Percentiles rank a stretch among this genome's conserved stretches.
phyloP scores from a whole-genome alignment of 2,329 filamentous ascomycete genomes.

The Lasiodiplodia sp. region DNA sequence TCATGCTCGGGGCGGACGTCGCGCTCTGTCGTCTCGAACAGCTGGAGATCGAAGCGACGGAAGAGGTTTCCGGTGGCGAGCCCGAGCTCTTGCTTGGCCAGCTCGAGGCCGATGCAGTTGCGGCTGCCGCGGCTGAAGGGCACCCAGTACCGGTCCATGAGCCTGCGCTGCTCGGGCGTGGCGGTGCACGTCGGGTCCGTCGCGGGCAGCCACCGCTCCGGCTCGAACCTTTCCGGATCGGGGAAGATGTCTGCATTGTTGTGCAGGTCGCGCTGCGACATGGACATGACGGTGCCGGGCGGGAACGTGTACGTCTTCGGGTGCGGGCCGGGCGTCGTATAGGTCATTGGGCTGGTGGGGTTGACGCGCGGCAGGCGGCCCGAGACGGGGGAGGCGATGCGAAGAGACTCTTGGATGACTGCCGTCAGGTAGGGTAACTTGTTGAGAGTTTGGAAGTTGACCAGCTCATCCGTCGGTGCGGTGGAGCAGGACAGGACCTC shows the following conservation, averaged over 20 bases:
- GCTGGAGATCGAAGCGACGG: constrained; percentile 23
- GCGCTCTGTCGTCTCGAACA: constrained; percentile 31
- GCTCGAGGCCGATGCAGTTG: constrained; percentile 33
- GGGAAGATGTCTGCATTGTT: constrained; percentile 33
- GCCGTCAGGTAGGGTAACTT: constrained; percentile 34
- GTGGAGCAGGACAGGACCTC: constrained; percentile 41
- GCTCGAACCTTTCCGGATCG: constrained; percentile 32
- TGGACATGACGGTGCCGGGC: constrained; percentile 32
- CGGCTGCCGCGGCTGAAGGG: constrained; percentile 34
- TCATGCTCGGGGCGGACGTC: constrained; percentile 32
- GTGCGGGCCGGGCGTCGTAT: constrained; percentile 21
- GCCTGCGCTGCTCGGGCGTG: constrained; percentile 4
- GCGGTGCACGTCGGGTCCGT: constrained; percentile 22
- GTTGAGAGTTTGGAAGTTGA: constrained; percentile 29
- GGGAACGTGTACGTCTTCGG: constrained; percentile 32
- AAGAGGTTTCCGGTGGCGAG: constrained; percentile 10
- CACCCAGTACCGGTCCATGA: constrained; percentile 33
- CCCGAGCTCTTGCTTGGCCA: constrained; percentile 24
- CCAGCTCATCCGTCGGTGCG: neutral
- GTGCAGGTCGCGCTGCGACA: constrained; percentile 32
- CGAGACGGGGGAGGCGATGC: constrained; percentile 30
- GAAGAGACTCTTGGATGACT: constrained; percentile 34
- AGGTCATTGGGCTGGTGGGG: constrained; percentile 28
- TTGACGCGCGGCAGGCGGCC: constrained; percentile 34
- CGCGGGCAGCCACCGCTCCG: constrained; percentile 33